These are phyloP conservation scores for Xylaria sp. DNA, from an alignment of 2,329 filamentous ascomycete species.

Conservation along the genomic window DNA sequence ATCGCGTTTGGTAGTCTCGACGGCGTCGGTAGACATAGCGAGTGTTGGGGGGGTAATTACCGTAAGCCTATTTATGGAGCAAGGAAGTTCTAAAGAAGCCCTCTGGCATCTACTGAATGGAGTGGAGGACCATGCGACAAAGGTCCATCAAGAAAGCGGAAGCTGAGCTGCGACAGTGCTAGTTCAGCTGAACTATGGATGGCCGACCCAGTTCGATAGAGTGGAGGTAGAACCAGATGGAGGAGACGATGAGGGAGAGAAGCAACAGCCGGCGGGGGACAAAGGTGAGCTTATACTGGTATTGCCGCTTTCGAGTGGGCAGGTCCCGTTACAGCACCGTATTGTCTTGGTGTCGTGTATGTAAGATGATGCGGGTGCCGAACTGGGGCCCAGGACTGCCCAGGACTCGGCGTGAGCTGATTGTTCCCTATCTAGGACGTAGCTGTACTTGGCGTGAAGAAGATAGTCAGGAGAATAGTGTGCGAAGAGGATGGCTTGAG, in stretches of 20 bases:
- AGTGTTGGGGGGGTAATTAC: background rate
- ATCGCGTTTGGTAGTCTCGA: constrained; percentile 24
- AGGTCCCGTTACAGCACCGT: background rate
- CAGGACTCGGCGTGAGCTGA: constrained; percentile 1
- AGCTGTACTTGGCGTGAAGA: no score
- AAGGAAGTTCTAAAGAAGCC: background rate
- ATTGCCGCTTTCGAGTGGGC: background rate
- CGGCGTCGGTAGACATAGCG: constrained; percentile 33
- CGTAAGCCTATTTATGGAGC: no score
- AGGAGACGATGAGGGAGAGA: background rate
- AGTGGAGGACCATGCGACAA: background rate
- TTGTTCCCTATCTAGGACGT: no score
- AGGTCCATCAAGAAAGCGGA: background rate
- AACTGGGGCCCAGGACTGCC: background rate
- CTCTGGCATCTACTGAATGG: background rate
- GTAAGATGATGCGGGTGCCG: background rate
- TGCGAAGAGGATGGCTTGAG: background rate
- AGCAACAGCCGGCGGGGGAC: background rate
- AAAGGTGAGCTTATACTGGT: constrained; percentile 5
- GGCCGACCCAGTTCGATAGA: background rate
- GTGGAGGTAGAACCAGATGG: background rate
- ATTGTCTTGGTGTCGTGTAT: constrained; percentile 8
- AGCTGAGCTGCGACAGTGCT: background rate
- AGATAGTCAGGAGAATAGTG: no score
- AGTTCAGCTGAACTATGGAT: background rate